phyloP scores from a whole-genome alignment of 306 rosid genomes.

The Trifolium dubium region DNA sequence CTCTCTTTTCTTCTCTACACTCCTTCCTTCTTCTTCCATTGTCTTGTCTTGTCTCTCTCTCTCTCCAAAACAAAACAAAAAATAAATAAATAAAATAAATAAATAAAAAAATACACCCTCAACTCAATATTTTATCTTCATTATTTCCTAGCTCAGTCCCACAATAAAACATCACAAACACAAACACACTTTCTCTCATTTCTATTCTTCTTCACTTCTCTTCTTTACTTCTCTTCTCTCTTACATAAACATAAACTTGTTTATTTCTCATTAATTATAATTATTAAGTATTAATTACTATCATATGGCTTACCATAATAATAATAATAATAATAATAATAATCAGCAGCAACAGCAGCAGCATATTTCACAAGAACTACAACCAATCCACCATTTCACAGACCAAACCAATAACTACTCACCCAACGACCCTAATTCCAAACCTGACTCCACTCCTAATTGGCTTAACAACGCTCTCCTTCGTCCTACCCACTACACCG shows the following conservation, averaged over 20 bases:
- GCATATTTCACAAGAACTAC: constrained; percentile 64
- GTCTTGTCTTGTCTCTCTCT: not conserved
- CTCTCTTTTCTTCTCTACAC: not conserved
- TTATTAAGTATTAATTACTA: no score
- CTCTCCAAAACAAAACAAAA: constrained; percentile 32
- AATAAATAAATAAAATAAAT: no score
- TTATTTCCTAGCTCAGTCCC: constrained; percentile 8
- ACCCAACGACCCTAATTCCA: constrained; percentile 61
- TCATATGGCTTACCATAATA: constrained; percentile 72
- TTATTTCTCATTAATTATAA: not conserved
- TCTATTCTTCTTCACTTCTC: no score
- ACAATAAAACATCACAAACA: not conserved
- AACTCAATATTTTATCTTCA: constrained; percentile 39
- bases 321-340: no score
- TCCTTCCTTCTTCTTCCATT: not conserved
- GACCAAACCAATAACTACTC: constrained; percentile 55
- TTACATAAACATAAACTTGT: not conserved
- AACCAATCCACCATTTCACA: constrained; percentile 73
- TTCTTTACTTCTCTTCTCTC: no score
- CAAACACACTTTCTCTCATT: constrained; percentile 5
- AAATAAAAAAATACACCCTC: not conserved
- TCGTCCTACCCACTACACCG: constrained; percentile 58
- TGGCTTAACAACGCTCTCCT: constrained; percentile 87
- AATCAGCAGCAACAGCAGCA: constrained; percentile 1
- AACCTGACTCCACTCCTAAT: constrained; percentile 64